phyloP scores from a whole-genome alignment of 306 rosid genomes.

The Cicer pinnatifidum region DNA sequence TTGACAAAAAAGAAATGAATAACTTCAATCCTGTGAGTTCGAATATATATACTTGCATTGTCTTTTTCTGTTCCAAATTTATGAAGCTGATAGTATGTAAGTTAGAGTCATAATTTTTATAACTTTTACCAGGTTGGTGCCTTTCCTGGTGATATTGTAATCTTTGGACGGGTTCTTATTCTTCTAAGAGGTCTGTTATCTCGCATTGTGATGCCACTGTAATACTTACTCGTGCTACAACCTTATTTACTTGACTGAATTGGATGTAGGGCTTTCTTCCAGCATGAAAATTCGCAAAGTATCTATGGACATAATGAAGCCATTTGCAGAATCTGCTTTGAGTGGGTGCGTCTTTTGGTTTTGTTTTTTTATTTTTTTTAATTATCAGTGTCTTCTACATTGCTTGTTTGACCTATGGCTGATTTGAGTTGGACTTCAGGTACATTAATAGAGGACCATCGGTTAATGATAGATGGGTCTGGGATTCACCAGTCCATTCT shows the following conservation, averaged over 20 bases:
- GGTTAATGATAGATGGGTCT: conserved; percentile 79
- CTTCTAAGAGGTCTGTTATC: conserved; percentile 83
- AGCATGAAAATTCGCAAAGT: conserved; percentile 76
- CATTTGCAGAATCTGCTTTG: conserved; percentile 91
- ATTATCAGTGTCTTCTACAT: conserved; percentile 10
- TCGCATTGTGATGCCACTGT: conserved; percentile 30
- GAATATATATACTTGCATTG: conserved; percentile 42
- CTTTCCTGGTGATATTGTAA: conserved; percentile 98
- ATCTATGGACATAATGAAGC: conserved; percentile 94
- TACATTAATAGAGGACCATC: conserved; percentile 71
- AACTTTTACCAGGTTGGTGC: conserved; percentile 80
- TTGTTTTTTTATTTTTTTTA: background rate
- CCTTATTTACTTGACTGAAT: conserved; percentile 40
- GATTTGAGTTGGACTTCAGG: conserved; percentile 54
- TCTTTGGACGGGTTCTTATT: conserved; percentile 91
- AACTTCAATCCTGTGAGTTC: conserved; percentile 93
- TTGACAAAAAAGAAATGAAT: conserved; percentile 76
- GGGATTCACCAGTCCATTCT: conserved; percentile 77
- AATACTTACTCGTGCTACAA: conserved; percentile 38
- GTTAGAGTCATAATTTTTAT: conserved; percentile 1
- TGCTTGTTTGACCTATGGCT: conserved; percentile 52
- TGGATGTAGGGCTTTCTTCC: conserved; percentile 84
- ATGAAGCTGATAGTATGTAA: conserved; percentile 34
- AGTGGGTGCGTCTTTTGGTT: conserved; percentile 67
- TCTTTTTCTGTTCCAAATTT: conserved; percentile 36